These are phyloP conservation scores for Immersiella caudata DNA, from an alignment of 495 filamentous ascomycete genomes.

Conservation along the genomic window DNA sequence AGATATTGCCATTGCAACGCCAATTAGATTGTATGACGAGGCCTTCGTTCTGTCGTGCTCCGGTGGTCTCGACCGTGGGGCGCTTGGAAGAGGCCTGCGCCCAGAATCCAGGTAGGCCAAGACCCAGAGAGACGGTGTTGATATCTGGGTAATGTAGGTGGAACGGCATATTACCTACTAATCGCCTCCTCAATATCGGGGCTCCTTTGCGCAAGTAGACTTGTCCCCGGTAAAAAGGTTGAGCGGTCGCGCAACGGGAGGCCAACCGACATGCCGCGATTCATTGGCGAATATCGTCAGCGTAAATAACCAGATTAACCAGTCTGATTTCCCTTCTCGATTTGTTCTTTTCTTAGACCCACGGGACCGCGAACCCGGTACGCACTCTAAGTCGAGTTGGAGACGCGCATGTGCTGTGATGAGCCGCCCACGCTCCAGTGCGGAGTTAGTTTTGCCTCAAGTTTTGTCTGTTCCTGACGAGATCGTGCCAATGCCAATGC, in stretches of 20 bases:
- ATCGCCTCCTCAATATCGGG: slow-evolving; percentile 20
- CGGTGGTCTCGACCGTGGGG: not conserved
- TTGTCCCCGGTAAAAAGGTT: slow-evolving; percentile 22
- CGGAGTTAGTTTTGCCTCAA: not conserved
- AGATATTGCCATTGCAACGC: slow-evolving; percentile 19
- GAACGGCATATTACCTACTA: slow-evolving; percentile 18
- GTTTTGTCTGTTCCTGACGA: slow-evolving; percentile 8
- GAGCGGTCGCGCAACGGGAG: not conserved
- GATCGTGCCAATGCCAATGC: not conserved
- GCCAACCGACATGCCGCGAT: slow-evolving; percentile 14
- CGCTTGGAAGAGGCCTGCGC: not conserved
- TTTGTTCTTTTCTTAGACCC: slow-evolving; percentile 20
- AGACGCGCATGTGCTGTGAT: not conserved
- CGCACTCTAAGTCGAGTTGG: slow-evolving; percentile 10
- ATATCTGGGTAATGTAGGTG: slow-evolving; percentile 17
- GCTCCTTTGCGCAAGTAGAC: slow-evolving; percentile 10
- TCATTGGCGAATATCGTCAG: slow-evolving; percentile 19
- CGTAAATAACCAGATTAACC: slow-evolving; percentile 15
- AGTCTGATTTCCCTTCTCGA: slow-evolving; percentile 7
- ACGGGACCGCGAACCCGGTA: slow-evolving; percentile 20
- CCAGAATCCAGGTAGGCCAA: not conserved
- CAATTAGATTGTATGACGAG: slow-evolving; percentile 18
- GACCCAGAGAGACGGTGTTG: slow-evolving; percentile 1
- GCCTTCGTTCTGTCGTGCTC: not conserved
- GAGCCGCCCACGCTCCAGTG: not conserved